Evolutionary conservation across 176 grass and related monocot species (phyloP).

Genomic region (Luzula sylvatica): DNA sequence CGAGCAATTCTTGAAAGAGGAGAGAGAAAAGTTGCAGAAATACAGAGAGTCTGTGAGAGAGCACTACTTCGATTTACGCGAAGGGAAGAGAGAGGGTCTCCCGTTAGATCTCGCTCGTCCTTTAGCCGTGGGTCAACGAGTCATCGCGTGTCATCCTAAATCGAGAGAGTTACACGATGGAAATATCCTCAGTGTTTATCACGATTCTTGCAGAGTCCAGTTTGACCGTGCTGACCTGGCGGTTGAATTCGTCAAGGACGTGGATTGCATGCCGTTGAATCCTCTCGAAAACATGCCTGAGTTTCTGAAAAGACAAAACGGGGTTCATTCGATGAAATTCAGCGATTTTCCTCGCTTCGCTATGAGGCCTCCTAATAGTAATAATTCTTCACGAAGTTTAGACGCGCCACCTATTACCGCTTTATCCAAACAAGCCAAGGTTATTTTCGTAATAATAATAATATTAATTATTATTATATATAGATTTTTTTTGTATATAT

Average conservation of each 20-base stretch:
- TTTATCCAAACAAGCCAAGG: conserved; percentile 58
- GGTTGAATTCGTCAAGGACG: conserved; percentile 89
- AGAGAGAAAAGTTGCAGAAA: conserved; percentile 73
- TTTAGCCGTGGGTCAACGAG: conserved; percentile 71
- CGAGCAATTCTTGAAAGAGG: conserved; percentile 72
- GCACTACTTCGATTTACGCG: conserved; percentile 76
- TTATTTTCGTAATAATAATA: no score
- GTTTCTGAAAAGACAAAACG: conserved; percentile 45
- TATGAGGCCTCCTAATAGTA: no score
- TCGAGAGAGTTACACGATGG: conserved; percentile 95
- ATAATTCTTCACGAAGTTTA: no score
- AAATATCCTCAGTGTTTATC: conserved; percentile 66
- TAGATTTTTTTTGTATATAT: no score
- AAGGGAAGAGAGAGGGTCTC: conserved; percentile 75
- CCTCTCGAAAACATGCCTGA: conserved; percentile 84
- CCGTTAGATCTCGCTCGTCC: conserved; percentile 80
- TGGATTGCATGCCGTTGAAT: conserved; percentile 90
- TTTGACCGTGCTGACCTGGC: conserved; percentile 81
- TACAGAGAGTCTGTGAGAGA: conserved; percentile 87
- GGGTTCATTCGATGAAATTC: conserved; percentile 50
- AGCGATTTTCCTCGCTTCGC: conserved; percentile 1
- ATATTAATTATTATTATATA: no score
- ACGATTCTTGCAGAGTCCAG: conserved; percentile 57
- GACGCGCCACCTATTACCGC: conserved; percentile 35
- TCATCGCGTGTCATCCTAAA: conserved; percentile 90